Conservation (phyloP, 371 early-diverging fungal species). For the Cokeromyces recurvatus region DNA sequence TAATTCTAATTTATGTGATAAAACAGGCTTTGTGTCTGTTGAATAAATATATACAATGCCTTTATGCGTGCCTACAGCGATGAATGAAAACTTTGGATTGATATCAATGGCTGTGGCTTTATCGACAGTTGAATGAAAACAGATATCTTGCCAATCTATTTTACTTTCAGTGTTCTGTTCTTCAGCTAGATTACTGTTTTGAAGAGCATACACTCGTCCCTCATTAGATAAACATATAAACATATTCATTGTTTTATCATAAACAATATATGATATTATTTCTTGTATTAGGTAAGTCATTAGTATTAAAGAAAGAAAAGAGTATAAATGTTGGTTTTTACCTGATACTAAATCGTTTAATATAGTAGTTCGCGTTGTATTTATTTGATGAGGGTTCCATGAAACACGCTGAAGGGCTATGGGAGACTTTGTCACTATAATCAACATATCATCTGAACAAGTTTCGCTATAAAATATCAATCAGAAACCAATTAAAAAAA, state of each 20-base stretch:
- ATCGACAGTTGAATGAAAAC: slow-evolving; percentile 28
- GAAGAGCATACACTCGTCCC: slow-evolving; percentile 37
- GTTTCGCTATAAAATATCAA: slow-evolving; percentile 24
- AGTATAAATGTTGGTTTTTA: too few relatives aligned
- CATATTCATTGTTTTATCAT: slow-evolving; percentile 36
- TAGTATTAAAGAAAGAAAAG: too few relatives aligned
- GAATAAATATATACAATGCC: slow-evolving; percentile 40
- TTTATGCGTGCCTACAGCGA: slow-evolving; percentile 42
- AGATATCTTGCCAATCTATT: slow-evolving; percentile 34
- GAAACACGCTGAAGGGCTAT: slow-evolving; percentile 45
- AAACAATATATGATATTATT: slow-evolving; percentile 15
- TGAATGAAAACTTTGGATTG: slow-evolving; percentile 41
- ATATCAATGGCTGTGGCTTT: slow-evolving; percentile 37
- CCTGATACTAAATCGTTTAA: slow-evolving; percentile 16
- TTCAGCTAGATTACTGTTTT: slow-evolving; percentile 20
- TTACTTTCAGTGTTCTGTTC: too few relatives aligned
- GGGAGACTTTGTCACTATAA: slow-evolving; percentile 40
- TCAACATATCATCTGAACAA: slow-evolving; percentile 37
- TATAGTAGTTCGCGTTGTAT: slow-evolving; percentile 36
- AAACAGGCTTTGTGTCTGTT: slow-evolving; percentile 20
- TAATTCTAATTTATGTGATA: slow-evolving; percentile 29
- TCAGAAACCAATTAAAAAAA: background rate
- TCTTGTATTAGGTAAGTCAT: too few relatives aligned
- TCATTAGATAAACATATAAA: slow-evolving; percentile 38
- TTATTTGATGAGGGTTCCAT: slow-evolving; percentile 45